Percentiles rank a stretch among this genome's conserved stretches.
phyloP scores from a whole-genome alignment of 2,329 filamentous ascomycete species.

The Xylariomycetidae sp. region DNA sequence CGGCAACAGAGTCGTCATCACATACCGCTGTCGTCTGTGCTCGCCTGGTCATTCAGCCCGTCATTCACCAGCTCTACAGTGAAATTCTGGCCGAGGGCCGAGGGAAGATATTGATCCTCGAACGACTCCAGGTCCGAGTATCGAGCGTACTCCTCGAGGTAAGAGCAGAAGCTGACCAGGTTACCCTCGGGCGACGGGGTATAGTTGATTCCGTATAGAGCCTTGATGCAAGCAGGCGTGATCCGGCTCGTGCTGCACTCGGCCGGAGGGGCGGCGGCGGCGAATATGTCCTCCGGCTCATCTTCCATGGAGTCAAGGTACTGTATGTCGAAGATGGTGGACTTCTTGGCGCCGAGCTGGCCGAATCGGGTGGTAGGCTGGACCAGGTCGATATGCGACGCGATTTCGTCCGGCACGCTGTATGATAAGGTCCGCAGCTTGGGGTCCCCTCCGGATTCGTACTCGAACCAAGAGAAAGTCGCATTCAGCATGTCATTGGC shows the following conservation, averaged over 20 bases:
- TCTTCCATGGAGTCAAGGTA: constrained; percentile 16
- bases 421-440: constrained; percentile 34
- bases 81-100: constrained; percentile 50
- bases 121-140: constrained; percentile 53
- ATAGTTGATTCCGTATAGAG: constrained; percentile 39
- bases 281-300: constrained; percentile 7
- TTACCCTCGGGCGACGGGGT: constrained; percentile 55
- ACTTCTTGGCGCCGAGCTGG: constrained; percentile 26
- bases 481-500: constrained; percentile 44
- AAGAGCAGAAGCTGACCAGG: constrained; percentile 56
- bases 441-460: constrained; percentile 33
- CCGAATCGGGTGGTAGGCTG: constrained; percentile 49
- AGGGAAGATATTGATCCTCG: constrained; percentile 47
- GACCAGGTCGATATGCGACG: constrained; percentile 38
- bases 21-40: constrained; percentile 30
- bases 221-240: constrained; percentile 40
- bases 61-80: constrained; percentile 52
- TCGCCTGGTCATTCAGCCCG: constrained; percentile 46
- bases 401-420: constrained; percentile 31
- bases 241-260: constrained; percentile 32
- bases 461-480: constrained; percentile 38
- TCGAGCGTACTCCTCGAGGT: constrained; percentile 45
- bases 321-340: constrained; percentile 25
- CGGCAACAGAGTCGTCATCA: neutral
- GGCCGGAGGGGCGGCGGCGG: constrained; percentile 11